Evolutionary conservation across 1,284 basidiomycete species (phyloP), one percentile per base, ranked within the genome.

Genomic region (Stygiomarasmius scandens): DNA sequence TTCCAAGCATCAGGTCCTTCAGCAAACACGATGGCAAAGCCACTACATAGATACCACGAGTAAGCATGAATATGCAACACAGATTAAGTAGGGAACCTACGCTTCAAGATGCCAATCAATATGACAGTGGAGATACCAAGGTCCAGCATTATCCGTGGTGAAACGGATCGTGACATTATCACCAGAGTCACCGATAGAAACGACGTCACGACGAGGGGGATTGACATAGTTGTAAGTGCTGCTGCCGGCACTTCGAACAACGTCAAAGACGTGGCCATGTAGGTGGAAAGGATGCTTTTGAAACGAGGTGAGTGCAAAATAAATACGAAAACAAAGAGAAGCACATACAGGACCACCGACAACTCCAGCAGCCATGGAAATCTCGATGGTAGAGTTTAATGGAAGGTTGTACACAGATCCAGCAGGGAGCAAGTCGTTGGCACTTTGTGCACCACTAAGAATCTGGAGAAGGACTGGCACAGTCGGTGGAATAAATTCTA

Each of bases 61-160:
- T 36, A n/a, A 25, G 34, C 41, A 29, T 25, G 5, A 10, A 3
- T 5, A 12, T 38, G 20, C 12, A 6, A 41, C 10, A 12, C 24
- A 36, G 11, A 43, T 5, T 16, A 20, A 12, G 24, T 22, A 52
- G n/a, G n/a, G 16, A 43, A 49, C 54, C 41, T 47, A 60, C 58
- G 59, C 59, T 19, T 65, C 64, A 9, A 67, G 50, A 56, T 67
- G 66, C 59, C 64, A 64, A 48, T 66, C 67, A 55, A 67, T 66
- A 52, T 69, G 66, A 54, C 67, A 68, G 54, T 67, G 67, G 67
- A 60, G 50, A 24, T 79, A 70, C 78, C 79, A 80, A 3, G 79
- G 79, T 0, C 78, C 80, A 34, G 80, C 64, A 55, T 69, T 70
- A 46, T 66, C 59, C 3, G 68, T 68, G 19, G 46, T 58, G 61